Evolutionary conservation across 768 basidiomycete genomes (phyloP), one percentile per base, ranked within the genome.

Genomic region (Podaxis sp.): DNA sequence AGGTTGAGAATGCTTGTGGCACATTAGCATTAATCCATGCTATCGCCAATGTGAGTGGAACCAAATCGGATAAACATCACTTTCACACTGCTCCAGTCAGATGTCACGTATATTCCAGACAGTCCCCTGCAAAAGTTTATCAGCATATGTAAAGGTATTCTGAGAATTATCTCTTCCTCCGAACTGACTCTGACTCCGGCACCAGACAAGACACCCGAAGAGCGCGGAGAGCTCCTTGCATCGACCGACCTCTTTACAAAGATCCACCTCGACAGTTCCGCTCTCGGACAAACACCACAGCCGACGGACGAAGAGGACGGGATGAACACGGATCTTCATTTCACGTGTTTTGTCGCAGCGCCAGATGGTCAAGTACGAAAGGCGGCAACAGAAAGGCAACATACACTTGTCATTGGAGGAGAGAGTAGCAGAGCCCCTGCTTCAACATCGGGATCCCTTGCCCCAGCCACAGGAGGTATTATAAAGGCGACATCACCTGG

Each of bases 21-120:
- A 93, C 93, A 0, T 94, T 95, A 70, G 93, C 87, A 0, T 78
- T 95, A 16, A 79, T 95, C 5, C 93, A 95, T 66, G 84, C 91
- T 9, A 73, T 97, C 47, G 83, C 85, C 21, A 97, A 98, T 69
- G 89, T 93, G 62, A 63, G 83, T 70, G 1, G 6, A 40, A 7
- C 28, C 51, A n/a, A 25, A 62, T 50, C 11, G 37, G n/a, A 18
- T 14, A 6, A 11, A 9, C 21, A 37, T 13, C 5, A 18, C 27
- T 21, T 36, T 23, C 7, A 32, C 35, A 25, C 4, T 13, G 18
- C 2, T 3, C 10, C 42, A 90, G 88, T 80, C 87, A 9, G 77
- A 82, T 36, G 80, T 88, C 3, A 78, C 79, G 0, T 78, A 89
- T 59, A 67, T 64, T 0, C 84, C 88, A 0, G 79, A 71, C 6